phyloP scores from a whole-genome alignment of 345 rosid species.

The Capsella bursapastoris region DNA sequence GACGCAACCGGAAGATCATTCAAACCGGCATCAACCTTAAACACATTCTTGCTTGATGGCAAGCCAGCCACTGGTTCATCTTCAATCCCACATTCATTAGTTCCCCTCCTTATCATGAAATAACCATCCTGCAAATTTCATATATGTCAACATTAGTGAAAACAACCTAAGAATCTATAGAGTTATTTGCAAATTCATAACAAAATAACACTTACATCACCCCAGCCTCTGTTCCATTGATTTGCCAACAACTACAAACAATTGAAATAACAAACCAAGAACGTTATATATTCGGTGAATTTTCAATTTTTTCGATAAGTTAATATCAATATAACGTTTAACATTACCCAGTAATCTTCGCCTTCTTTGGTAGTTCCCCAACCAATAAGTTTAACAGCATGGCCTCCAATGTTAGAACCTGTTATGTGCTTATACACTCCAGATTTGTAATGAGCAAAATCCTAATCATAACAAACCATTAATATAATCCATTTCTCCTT shows the following conservation, averaged over 20 bases:
- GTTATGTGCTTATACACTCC: slow-evolving; percentile 90
- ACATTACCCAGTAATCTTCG: slow-evolving; percentile 88
- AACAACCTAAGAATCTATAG: neutral
- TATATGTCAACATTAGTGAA: slow-evolving; percentile 11
- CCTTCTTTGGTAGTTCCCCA: slow-evolving; percentile 94
- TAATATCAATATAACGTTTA: neutral
- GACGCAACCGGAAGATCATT: slow-evolving; percentile 52
- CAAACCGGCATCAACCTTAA: slow-evolving; percentile 45
- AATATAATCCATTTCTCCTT: neutral
- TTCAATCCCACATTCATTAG: slow-evolving; percentile 92
- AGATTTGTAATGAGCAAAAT: slow-evolving; percentile 93
- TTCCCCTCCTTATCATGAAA: slow-evolving; percentile 88
- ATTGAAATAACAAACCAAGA: neutral
- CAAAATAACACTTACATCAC: slow-evolving; percentile 66
- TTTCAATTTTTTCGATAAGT: neutral
- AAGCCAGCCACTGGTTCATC: slow-evolving; percentile 75
- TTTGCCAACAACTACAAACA: slow-evolving; percentile 84
- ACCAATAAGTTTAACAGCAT: slow-evolving; percentile 94
- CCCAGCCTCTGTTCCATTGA: slow-evolving; percentile 95
- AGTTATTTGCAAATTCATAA: neutral
- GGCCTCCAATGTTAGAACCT: slow-evolving; percentile 80
- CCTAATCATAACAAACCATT: slow-evolving; percentile 49
- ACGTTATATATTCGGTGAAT: neutral
- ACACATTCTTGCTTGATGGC: slow-evolving; percentile 80
- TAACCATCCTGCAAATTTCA: slow-evolving; percentile 74